These are phyloP conservation scores for Penicillium sp. DNA, from an alignment of 2,329 filamentous ascomycete species.

Conservation along the genomic window DNA sequence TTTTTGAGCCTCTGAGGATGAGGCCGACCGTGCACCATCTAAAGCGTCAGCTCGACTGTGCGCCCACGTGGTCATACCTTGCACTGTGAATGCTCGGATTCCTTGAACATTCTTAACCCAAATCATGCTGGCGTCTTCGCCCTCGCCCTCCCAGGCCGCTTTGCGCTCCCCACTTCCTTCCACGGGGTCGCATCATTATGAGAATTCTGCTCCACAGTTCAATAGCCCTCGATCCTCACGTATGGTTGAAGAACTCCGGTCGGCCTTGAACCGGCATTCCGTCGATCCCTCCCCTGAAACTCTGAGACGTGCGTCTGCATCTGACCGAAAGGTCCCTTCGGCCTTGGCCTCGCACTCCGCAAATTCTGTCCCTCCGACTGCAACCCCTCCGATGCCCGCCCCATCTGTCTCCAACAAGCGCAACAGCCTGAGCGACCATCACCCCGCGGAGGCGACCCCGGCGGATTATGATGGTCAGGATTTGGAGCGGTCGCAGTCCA, in stretches of 20 bases:
- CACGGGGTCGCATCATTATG: constrained; percentile 31
- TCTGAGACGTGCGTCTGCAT: constrained; percentile 32
- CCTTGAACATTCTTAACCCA: constrained; percentile 20
- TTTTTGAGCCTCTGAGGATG: constrained; percentile 24
- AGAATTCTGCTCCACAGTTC: constrained; percentile 33
- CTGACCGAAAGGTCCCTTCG: constrained; percentile 11
- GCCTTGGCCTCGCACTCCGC: constrained; percentile 23
- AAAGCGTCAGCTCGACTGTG: constrained; percentile 38
- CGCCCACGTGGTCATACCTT: constrained; percentile 41
- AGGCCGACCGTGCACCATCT: constrained; percentile 35
- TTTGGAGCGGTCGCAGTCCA: constrained; percentile 41
- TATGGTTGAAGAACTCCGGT: constrained; percentile 43
- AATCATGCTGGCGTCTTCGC: constrained; percentile 45
- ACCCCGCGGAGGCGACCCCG: constrained; percentile 25
- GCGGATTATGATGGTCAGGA: constrained; percentile 22
- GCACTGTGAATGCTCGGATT: constrained; percentile 24
- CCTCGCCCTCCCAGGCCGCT: constrained; percentile 42
- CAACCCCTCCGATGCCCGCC: constrained; percentile 32
- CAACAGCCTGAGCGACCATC: constrained; percentile 32
- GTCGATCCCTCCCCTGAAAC: constrained; percentile 37
- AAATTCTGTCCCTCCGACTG: constrained; percentile 16
- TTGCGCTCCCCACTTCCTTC: constrained; percentile 33
- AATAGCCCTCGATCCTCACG: constrained; percentile 38
- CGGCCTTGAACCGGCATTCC: constrained; percentile 41
- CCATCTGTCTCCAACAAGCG: constrained; percentile 38